A percentile compares a stretch with the other conserved stretches of the same genome.
phyloP scores from a whole-genome alignment of 805 yeast species.

The Candida vartiovaarae region DNA sequence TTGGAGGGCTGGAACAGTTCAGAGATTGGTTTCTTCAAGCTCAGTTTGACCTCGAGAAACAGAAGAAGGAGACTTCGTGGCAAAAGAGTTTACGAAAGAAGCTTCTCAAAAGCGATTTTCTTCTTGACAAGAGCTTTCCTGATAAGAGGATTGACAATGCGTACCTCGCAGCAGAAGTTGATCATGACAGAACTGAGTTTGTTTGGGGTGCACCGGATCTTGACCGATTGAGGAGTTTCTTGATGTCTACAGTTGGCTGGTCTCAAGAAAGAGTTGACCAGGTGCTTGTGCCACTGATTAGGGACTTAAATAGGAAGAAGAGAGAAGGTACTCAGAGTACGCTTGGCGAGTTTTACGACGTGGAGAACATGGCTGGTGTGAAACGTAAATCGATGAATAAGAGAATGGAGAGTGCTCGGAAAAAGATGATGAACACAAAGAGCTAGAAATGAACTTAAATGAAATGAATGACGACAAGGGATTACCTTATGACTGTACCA shows the following conservation, averaged over 20 bases:
- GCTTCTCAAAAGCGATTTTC: slow-evolving; percentile 44
- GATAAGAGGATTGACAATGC: slow-evolving; percentile 64
- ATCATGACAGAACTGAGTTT: slow-evolving; percentile 68
- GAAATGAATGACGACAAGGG: neutral
- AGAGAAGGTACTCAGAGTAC: slow-evolving; percentile 51
- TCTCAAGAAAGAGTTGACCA: slow-evolving; percentile 67
- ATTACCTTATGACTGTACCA: slow-evolving; percentile 15
- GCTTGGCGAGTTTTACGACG: slow-evolving; percentile 62
- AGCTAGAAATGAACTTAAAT: neutral
- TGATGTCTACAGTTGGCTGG: slow-evolving; percentile 78
- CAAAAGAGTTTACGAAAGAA: slow-evolving; percentile 51
- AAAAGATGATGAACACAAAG: slow-evolving; percentile 8
- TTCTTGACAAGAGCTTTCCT: slow-evolving; percentile 64
- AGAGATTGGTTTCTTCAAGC: slow-evolving; percentile 35
- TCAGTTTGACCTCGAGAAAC: slow-evolving; percentile 34
- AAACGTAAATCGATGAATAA: slow-evolving; percentile 47
- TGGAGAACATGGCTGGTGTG: slow-evolving; percentile 34
- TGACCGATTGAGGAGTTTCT: slow-evolving; percentile 65
- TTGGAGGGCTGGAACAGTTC: slow-evolving; percentile 38
- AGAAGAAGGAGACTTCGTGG: slow-evolving; percentile 38
- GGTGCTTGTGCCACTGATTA: slow-evolving; percentile 76
- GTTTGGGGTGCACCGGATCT: slow-evolving; percentile 88
- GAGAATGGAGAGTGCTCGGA: slow-evolving; percentile 47
- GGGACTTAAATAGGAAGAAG: slow-evolving; percentile 62
- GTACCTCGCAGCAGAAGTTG: slow-evolving; percentile 76